Evolutionary conservation across 2,329 filamentous ascomycete genomes (phyloP).

Genomic region (Fusarium avenaceum): DNA sequence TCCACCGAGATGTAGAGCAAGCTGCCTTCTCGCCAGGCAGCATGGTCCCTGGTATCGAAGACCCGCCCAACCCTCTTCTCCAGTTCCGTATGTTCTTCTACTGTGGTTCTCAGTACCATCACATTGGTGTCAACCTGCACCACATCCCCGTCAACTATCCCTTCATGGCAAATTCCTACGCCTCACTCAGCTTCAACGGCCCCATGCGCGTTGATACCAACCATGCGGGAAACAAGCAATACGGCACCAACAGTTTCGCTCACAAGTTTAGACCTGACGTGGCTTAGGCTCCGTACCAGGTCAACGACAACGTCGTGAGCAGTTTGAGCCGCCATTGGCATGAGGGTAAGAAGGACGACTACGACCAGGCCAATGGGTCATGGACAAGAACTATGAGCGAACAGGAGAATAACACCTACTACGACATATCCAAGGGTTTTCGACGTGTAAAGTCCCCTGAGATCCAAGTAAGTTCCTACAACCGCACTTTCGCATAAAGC

Average conservation of each 20-base stretch:
- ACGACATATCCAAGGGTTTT: conserved; percentile 15
- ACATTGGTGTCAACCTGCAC: conserved; percentile 7
- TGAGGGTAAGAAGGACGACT: conserved; percentile 16
- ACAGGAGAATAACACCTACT: conserved; percentile 14
- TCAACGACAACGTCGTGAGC: conserved; percentile 1
- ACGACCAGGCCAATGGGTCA: conserved; percentile 5
- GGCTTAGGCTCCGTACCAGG: conserved; percentile 13
- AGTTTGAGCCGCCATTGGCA: conserved; percentile 3
- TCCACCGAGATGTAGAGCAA: conserved; percentile 17
- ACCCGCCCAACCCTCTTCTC: conserved; percentile 21
- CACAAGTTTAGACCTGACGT: conserved; percentile 13
- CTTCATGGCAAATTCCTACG: conserved; percentile 18
- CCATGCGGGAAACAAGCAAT: conserved; percentile 17
- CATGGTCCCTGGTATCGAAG: conserved; percentile 15
- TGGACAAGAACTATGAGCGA: conserved; percentile 12
- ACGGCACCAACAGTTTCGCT: conserved; percentile 2
- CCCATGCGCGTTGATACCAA: conserved; percentile 11
- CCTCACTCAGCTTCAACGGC: conserved; percentile 11
- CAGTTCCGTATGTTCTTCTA: conserved; percentile 26
- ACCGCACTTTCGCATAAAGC: accelerated
- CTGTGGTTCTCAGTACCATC: conserved; percentile 15
- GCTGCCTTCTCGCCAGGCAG: conserved; percentile 14
- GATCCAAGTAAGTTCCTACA: not conserved
- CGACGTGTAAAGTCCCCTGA: conserved; percentile 1
- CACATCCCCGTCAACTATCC: conserved; percentile 17